Evolutionary conservation across 2,329 filamentous ascomycete genomes (phyloP), one percentile per base, ranked within the genome.

Genomic region (Coniochaeta ligniaria): DNA sequence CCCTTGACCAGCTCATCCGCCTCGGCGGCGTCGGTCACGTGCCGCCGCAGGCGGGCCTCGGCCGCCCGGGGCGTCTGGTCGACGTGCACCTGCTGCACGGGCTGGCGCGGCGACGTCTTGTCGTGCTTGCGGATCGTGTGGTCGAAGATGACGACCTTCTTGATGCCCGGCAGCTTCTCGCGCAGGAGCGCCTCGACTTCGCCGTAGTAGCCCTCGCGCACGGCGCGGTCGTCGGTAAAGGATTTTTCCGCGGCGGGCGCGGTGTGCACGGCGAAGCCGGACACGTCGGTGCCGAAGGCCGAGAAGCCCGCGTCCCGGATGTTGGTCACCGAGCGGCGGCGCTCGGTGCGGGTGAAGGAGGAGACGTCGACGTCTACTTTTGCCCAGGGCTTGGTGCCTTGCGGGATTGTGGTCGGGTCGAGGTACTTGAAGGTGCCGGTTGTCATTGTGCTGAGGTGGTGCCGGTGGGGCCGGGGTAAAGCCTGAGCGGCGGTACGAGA

Each of bases 1-100:
- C 80, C 78, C 60, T 78, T 76, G 2, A 89, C 65, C 11, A 89
- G 72, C 59, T 78, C 76, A 31, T 86, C 83, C 0, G 80, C 83
- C 66, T 87, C 84, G 1, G 78, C 77, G 0, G 65, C 70, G 0
- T 81, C 72, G 0, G 81, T 76, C 0, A 88, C 64, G 66, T 91
- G 88, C 1, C 85, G 77, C 1, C 83, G 77, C 16, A 90, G 86
- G 14, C 88, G 81, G 1, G 73, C 78, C 62, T 80, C 83, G 0
- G 86, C 85, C 0, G 88, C 87, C 0, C 68, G 72, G 0, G 86
- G 83, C 0, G 88, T 90, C 73, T 91, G 88, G 68, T 91, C 88
- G 16, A 91, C 86, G 63, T 91, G 88, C 0, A 90, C 85, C 65
- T 85, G 83, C 70, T 88, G 84, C 0, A 91, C 87, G 0, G 88